These are phyloP conservation scores for Lachnellula cervina DNA, from an alignment of 2,329 filamentous ascomycete genomes.

Conservation along the genomic window DNA sequence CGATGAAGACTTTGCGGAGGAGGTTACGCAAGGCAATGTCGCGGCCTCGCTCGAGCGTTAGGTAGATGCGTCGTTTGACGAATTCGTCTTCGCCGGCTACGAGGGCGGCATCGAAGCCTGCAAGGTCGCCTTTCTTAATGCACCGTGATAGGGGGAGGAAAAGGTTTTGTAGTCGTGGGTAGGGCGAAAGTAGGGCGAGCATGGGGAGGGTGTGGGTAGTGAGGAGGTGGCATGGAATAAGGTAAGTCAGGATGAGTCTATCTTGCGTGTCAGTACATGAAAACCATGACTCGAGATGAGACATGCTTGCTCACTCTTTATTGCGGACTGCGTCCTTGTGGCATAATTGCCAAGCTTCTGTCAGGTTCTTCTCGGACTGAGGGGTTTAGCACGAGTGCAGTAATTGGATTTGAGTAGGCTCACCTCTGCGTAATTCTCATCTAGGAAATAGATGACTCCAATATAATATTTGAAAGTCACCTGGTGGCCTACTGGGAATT, in stretches of 20 bases:
- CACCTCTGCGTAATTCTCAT: constrained; percentile 85
- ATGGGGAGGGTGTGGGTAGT: constrained; percentile 83
- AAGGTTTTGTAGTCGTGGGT: constrained; percentile 69
- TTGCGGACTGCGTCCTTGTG: constrained; percentile 69
- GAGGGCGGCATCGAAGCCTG: constrained; percentile 78
- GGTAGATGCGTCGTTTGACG: constrained; percentile 86
- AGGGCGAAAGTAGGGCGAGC: constrained; percentile 63
- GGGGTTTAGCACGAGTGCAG: constrained; percentile 2
- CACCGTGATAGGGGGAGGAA: constrained; percentile 74
- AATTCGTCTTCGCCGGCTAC: constrained; percentile 84
- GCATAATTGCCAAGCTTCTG: constrained; percentile 77
- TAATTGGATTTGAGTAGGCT: constrained; percentile 13
- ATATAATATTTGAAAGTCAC: constrained; percentile 97
- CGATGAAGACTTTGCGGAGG: constrained; percentile 83
- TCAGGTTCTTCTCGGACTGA: constrained; percentile 76
- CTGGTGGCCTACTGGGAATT: constrained; percentile 83
- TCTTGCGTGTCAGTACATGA: constrained; percentile 17
- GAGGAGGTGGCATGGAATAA: constrained; percentile 88
- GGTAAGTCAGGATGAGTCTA: constrained; percentile 86
- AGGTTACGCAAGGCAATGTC: constrained; percentile 91
- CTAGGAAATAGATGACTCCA: constrained; percentile 87
- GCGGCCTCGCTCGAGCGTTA: constrained; percentile 86
- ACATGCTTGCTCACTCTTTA: constrained; percentile 58
- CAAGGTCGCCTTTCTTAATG: constrained; percentile 78
- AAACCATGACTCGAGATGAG: constrained; percentile 2